phyloP scores from a whole-genome alignment of 2,329 filamentous ascomycete genomes.

The Cryphonectria japonica region DNA sequence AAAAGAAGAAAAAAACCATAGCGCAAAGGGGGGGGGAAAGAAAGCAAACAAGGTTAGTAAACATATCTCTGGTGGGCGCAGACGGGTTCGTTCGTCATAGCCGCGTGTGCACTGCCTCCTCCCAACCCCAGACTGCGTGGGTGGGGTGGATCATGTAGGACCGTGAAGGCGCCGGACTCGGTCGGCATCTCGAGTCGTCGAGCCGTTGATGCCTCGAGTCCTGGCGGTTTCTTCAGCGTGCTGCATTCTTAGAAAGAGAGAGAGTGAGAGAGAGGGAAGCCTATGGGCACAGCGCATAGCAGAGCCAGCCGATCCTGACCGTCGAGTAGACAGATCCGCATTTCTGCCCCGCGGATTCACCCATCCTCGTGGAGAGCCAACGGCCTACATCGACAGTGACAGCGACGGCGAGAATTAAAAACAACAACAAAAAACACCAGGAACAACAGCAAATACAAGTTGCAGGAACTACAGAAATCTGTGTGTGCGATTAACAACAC shows the following conservation, averaged over 20 bases:
- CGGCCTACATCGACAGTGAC: not conserved
- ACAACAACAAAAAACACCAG: not conserved
- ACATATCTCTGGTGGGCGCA: not conserved
- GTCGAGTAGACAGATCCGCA: not conserved
- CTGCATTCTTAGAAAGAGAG: not conserved
- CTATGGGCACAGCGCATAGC: slow-evolving; percentile 1
- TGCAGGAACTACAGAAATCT: not conserved
- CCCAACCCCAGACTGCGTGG: slow-evolving; percentile 17
- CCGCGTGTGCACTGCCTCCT: slow-evolving; percentile 13
- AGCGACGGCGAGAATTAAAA: not conserved
- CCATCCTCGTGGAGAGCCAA: not conserved
- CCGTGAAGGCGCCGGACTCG: not conserved
- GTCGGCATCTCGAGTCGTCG: not conserved
- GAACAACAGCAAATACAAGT: not conserved
- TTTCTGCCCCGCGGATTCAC: not conserved
- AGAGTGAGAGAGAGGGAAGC: not conserved
- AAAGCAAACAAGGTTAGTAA: slow-evolving; percentile 13
- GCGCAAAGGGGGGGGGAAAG: not conserved
- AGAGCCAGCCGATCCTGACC: slow-evolving; percentile 8
- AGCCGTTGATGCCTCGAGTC: not conserved
- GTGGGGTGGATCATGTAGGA: not conserved
- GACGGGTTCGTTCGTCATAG: not conserved
- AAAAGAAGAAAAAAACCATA: too few relatives aligned
- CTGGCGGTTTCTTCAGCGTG: not conserved
- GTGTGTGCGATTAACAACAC: not conserved